Conservation (phyloP, 139 green algal species). For the Closterium sp. region DNA sequence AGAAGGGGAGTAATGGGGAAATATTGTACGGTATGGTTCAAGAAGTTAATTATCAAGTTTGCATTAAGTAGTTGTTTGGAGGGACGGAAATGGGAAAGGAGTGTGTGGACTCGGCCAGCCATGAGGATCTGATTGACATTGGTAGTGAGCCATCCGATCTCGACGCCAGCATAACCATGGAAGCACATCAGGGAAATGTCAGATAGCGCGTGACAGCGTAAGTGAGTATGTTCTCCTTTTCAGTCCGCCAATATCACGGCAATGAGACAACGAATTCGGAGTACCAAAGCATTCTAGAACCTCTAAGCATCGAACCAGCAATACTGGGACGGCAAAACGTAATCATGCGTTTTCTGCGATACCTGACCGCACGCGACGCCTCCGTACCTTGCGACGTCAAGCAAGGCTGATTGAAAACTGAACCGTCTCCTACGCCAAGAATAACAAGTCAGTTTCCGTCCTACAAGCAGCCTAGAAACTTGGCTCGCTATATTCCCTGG, state of each 20-base stretch:
- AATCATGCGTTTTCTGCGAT: not conserved
- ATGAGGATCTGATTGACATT: too few relatives aligned
- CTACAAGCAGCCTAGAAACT: not conserved
- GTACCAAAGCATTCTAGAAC: too few relatives aligned
- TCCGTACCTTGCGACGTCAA: not conserved
- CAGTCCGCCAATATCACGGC: too few relatives aligned
- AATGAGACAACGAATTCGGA: too few relatives aligned
- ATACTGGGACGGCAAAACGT: not conserved
- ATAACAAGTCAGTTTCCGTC: not conserved
- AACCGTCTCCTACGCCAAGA: not conserved
- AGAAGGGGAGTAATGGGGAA: not conserved
- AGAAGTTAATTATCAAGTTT: not conserved
- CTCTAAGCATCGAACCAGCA: too few relatives aligned
- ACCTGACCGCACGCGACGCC: not conserved
- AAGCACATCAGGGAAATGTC: too few relatives aligned
- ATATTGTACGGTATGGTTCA: not conserved
- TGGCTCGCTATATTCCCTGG: too few relatives aligned
- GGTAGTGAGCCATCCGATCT: too few relatives aligned
- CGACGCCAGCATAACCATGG: too few relatives aligned
- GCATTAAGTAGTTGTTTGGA: not conserved
- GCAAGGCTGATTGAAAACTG: not conserved
- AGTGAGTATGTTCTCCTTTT: too few relatives aligned
- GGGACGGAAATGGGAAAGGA: not conserved
- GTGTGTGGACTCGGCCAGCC: too few relatives aligned
- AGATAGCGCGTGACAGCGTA: too few relatives aligned